A percentile compares a stretch with the other conserved stretches of the same genome.
Conservation (phyloP, 1,284 basidiomycete genomes). For the Porogramme epimiltina region DNA sequence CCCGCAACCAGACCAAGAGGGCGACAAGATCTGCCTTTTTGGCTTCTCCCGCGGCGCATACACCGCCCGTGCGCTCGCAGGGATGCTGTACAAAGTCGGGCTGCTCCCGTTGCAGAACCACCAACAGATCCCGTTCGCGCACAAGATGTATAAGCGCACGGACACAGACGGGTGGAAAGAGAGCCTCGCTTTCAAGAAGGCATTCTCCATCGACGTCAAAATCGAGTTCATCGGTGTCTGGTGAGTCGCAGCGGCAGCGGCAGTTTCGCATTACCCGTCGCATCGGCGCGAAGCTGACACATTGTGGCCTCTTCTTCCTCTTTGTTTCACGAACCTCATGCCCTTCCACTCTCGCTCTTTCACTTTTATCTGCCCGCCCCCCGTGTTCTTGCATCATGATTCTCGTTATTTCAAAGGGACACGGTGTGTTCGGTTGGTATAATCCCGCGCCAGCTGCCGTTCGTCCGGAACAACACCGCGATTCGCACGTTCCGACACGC, state of each 20-base stretch:
- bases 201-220: slow-evolving; percentile 48
- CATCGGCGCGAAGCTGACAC: neutral
- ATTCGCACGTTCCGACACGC: slow-evolving; percentile 70
- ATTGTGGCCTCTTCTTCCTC: neutral
- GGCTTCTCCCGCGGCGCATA: slow-evolving; percentile 74
- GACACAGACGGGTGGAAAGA: slow-evolving; percentile 35
- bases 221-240: slow-evolving; percentile 58
- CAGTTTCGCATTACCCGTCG: neutral
- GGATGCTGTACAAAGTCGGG: slow-evolving; percentile 58
- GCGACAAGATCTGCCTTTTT: slow-evolving; percentile 60
- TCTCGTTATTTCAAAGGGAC: slow-evolving; percentile 35
- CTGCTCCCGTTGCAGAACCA: slow-evolving; percentile 54
- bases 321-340: neutral
- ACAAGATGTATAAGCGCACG: slow-evolving; percentile 40
- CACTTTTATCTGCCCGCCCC: too few species aligned
- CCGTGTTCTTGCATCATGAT: neutral
- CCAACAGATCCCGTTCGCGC: slow-evolving; percentile 50
- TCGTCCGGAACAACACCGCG: slow-evolving; percentile 58
- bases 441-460: slow-evolving; percentile 47
- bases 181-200: slow-evolving; percentile 42
- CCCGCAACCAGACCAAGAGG: slow-evolving; percentile 43
- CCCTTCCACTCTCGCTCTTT: too few species aligned
- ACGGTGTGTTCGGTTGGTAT: slow-evolving; percentile 54
- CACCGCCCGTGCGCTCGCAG: slow-evolving; percentile 50
- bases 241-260: slow-evolving; percentile 27